Percentiles rank a stretch among this genome's conserved stretches.
Evolutionary conservation across 768 basidiomycete genomes (phyloP).

Genomic region (Macrolepiota fuliginosa): DNA sequence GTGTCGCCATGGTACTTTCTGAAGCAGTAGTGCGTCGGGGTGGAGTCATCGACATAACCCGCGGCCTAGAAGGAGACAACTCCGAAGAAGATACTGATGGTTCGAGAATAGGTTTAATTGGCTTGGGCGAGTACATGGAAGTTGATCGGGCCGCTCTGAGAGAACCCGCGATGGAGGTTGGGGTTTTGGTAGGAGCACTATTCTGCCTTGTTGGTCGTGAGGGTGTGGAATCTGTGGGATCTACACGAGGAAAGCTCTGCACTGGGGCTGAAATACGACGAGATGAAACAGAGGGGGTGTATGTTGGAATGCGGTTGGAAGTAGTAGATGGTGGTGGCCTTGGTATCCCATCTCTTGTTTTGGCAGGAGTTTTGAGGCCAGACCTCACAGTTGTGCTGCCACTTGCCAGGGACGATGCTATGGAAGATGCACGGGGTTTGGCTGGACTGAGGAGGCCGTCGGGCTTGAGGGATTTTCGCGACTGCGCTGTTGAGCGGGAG

Average conservation of each 20-base stretch:
- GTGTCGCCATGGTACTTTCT: slow-evolving; percentile 7
- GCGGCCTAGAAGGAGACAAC: slow-evolving; percentile 27
- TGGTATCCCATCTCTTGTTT: slow-evolving; percentile 54
- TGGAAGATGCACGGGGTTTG: slow-evolving; percentile 55
- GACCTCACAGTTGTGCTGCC: slow-evolving; percentile 50
- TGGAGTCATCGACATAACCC: slow-evolving; percentile 46
- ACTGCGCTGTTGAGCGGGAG: slow-evolving; percentile 37
- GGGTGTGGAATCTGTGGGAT: slow-evolving; percentile 24
- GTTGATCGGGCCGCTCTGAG: slow-evolving; percentile 23
- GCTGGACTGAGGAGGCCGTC: slow-evolving; percentile 28
- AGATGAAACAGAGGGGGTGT: slow-evolving; percentile 36
- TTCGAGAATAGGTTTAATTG: slow-evolving; percentile 16
- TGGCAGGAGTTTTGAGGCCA: slow-evolving; percentile 24
- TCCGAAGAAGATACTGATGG: slow-evolving; percentile 13
- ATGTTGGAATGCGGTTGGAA: slow-evolving; percentile 35
- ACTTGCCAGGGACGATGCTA: slow-evolving; percentile 41
- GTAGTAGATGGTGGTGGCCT: slow-evolving; percentile 31
- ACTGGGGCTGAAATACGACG: slow-evolving; percentile 39
- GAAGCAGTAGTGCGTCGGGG: slow-evolving; percentile 23
- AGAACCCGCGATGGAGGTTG: slow-evolving; percentile 23
- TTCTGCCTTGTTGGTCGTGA: slow-evolving; percentile 21
- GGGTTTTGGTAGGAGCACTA: slow-evolving; percentile 11
- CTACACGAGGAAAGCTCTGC: slow-evolving; percentile 27
- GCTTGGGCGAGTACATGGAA: slow-evolving; percentile 24
- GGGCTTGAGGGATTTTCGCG: slow-evolving; percentile 39